Conservation (phyloP, 116 monocot species). For the Trichopus zeylanicus region DNA sequence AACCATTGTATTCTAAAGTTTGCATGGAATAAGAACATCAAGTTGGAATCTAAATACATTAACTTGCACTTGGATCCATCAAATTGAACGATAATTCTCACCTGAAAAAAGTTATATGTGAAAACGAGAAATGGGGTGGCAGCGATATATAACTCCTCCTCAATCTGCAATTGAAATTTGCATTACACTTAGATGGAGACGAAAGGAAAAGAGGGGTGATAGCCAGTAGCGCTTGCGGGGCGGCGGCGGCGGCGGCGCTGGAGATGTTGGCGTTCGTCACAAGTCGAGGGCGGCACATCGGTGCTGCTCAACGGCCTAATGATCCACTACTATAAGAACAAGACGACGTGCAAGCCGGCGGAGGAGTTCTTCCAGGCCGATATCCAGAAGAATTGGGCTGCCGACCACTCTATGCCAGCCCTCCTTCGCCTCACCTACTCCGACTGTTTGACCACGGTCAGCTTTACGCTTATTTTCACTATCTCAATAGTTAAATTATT, state of each 20-base stretch:
- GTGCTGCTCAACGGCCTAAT: slow-evolving; percentile 18
- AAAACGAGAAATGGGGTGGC: too few species aligned
- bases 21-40: too few species aligned
- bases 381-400: slow-evolving; percentile 23
- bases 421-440: slow-evolving; percentile 57
- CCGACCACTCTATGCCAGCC: slow-evolving; percentile 32
- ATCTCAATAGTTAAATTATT: not conserved
- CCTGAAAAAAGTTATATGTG: too few species aligned
- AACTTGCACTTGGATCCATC: too few species aligned
- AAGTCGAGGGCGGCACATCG: not conserved
- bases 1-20: too few species aligned
- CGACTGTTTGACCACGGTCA: slow-evolving; percentile 48
- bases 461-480: not conserved
- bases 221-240: not conserved
- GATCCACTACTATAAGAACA: slow-evolving; percentile 26
- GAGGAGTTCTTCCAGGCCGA: slow-evolving; percentile 32
- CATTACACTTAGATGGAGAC: too few species aligned
- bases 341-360: slow-evolving; percentile 24
- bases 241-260: not conserved
- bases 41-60: too few species aligned
- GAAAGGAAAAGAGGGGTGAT: too few species aligned
- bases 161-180: too few species aligned
- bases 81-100: too few species aligned
- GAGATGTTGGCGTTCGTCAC: not conserved
- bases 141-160: too few species aligned